phyloP scores from a whole-genome alignment of 352 stramenopile species.

The Globisporangium splendens region DNA sequence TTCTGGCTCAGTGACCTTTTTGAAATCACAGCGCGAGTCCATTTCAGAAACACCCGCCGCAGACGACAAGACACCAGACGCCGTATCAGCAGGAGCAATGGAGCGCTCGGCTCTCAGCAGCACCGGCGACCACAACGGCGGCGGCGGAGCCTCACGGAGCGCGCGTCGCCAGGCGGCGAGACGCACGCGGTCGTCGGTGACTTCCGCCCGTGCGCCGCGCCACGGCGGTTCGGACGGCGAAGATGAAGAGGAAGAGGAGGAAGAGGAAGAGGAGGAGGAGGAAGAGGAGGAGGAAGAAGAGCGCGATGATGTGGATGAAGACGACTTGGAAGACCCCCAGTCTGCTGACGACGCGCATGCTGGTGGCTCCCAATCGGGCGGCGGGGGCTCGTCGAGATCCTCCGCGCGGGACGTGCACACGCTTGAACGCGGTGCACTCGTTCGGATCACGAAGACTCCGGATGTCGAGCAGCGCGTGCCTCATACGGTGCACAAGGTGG shows the following conservation, averaged over 20 bases:
- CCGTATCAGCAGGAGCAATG: constrained; percentile 1
- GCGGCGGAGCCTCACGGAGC: constrained; percentile 10
- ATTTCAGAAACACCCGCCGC: constrained; percentile 4
- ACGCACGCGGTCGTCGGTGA: constrained; percentile 35
- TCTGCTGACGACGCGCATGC: constrained; percentile 9
- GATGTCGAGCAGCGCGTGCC: constrained; percentile 83
- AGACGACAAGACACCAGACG: background rate
- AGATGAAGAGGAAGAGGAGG: constrained; percentile 47
- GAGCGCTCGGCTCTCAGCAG: constrained; percentile 1
- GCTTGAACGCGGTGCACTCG: constrained; percentile 56
- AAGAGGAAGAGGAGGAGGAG: constrained; percentile 49
- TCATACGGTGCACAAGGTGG: constrained; percentile 76
- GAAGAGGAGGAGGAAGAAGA: constrained; percentile 52
- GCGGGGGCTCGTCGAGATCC: background rate
- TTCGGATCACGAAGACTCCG: constrained; percentile 64
- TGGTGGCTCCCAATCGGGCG: background rate
- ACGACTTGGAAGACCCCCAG: constrained; percentile 23
- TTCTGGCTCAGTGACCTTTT: constrained; percentile 2
- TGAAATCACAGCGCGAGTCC: constrained; percentile 10
- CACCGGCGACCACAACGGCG: constrained; percentile 3
- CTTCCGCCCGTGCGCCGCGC: constrained; percentile 19
- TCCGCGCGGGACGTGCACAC: constrained; percentile 40
- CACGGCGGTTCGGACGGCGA: constrained; percentile 24
- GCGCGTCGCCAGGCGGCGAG: constrained; percentile 38
- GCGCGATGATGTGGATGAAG: constrained; percentile 16